A percentile compares a stretch with the other conserved stretches of the same genome.
Evolutionary conservation across 2,329 filamentous ascomycete genomes (phyloP).

Genomic region (Sarocladiaceae sp.): DNA sequence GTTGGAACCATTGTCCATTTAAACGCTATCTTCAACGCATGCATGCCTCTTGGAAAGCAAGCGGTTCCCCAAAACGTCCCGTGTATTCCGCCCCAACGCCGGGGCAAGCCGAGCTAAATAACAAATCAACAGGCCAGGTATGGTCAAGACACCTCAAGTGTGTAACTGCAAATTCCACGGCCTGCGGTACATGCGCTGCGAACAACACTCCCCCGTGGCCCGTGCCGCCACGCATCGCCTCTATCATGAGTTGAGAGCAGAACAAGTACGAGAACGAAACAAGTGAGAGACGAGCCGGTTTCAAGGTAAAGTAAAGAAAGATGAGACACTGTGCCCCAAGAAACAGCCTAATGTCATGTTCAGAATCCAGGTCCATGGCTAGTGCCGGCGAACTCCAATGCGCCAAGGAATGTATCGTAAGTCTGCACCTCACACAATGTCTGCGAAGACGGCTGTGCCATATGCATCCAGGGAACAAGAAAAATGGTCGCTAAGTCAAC

Average conservation of each 20-base stretch:
- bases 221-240: background rate
- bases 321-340: background rate
- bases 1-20: no score
- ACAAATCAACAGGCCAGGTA: no score
- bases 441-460: background rate
- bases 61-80: no score
- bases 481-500: conserved; percentile 1
- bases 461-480: no score
- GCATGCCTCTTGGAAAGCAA: no score
- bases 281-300: no score
- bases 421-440: background rate
- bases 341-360: background rate
- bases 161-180: no score
- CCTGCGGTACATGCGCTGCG: background rate
- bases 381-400: conserved; percentile 2
- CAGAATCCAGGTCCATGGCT: background rate
- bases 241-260: background rate
- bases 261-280: no score
- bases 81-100: no score
- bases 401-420: conserved; percentile 2
- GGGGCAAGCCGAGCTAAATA: no score
- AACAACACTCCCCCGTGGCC: background rate
- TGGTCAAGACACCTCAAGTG: no score
- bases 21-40: no score
- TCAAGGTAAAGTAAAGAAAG: background rate